Base-by-base conservation (phyloP, 1,284 basidiomycete species). In the Marasmius sp. region DNA sequence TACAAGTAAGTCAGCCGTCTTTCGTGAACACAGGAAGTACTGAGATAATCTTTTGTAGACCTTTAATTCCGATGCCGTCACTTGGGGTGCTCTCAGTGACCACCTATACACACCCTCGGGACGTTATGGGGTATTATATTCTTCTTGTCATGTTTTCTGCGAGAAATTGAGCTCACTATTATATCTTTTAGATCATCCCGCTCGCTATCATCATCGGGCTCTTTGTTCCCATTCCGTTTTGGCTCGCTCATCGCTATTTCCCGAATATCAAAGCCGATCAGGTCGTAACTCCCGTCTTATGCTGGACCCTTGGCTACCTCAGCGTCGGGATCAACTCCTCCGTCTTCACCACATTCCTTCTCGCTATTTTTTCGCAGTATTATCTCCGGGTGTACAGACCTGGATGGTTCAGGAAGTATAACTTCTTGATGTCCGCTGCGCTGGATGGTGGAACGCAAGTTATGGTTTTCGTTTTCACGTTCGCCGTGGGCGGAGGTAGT, bases 381-480 rank as follows among this genome's bases (percentile, higher is more conserved):
- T 87, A 82, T 81, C 68, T 87, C n/a, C 75, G 86, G 57, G 77
- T 74, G 51, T 81, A 83, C 61, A 81, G 86, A 64, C 86, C 86
- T 69, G 78, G 79, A 34, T 83, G 81, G 81, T 84, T 81, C 69
- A 79, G 80, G 68, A 84, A 86, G 70, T 88, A 88, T 74, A 90
- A 89, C 72, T 90, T 87, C 68, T 80, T 91, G 59, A 74, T 89
- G 1, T 85, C 85, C 9, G 87, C 85, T 34, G 88, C 85, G 3
- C 72, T 88, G 41, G 88, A 90, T 67, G 88, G 88, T 41, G 88
- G 88, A 14, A 83, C 85, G 7, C 62, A 73, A 66, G 70, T 73
- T 18, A 75, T 77, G 71, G 69, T 77, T 20, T 78, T 79, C 61
- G 73, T 78, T 12, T 75, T 83, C 20, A 82, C 81, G 16, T 85